Base-by-base conservation (phyloP, 306 rosid species). In the Dalbergia cultrata region DNA sequence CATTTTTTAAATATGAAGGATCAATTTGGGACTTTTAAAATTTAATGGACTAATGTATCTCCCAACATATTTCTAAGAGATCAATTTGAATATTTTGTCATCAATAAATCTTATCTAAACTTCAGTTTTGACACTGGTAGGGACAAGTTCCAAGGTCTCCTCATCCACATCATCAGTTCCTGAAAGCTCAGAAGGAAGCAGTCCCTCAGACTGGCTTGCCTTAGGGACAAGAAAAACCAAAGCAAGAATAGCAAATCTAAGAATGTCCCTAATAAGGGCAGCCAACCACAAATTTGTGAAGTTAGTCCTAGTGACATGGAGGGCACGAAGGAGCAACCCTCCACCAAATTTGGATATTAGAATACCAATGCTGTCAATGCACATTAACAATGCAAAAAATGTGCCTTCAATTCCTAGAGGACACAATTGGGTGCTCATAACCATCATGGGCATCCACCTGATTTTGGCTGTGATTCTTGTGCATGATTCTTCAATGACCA, bases 401-500 rank as follows among this genome's bases (percentile, higher is more conserved):
- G 97, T 89, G 56, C 97, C 97, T 77, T 91, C 97, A 31, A 93
- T 93, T 49, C 97, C 97, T 0, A 80, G 4, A 17, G 92, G 93
- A 74, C 98, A 91, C 3, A 93, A 84, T 71, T 87, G 87, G 21
- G 92, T 85, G 84, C 94, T 91, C 41, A 91, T 52, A 2, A 93
- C 93, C 66, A 93, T 78, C 97, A 93, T 87, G 0, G 91, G 93
- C 92, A 86, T 91, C 97, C 97, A 91, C 47, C 90, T 85, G 56
- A 90, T 75, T 66, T 85, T 86, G 64, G 84, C 8, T 21, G 88
- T 73, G 60, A 89, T 80, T 64, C 85, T 76, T 18, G 85, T 22
- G 90, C 79, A 0, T n/a, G 88, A 70, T 82, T 91, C 97, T 83
- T 91, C 97, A 4, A 88, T 50, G 26, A 93, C 60, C 0, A 91